Evolutionary conservation across 345 rosid genomes (phyloP), one percentile per base, ranked within the genome.

Genomic region (Heritiera fomes): DNA sequence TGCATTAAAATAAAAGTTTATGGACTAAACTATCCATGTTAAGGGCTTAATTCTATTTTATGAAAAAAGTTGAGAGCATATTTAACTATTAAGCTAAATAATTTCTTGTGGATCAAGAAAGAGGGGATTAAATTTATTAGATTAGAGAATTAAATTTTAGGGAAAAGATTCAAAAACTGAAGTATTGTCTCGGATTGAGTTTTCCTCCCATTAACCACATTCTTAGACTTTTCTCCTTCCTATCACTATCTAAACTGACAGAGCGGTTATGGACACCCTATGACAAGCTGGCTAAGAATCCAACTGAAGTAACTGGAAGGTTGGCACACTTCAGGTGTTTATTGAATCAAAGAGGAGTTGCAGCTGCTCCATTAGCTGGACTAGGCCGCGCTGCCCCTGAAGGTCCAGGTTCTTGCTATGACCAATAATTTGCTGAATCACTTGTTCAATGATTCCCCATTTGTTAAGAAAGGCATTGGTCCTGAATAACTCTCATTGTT

Each of bases 231-330:
- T 70, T 13, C 47, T 69, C 28, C 50, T 18, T 58, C 0, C 12
- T 8, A 6, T 61, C 47, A 23, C 15, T 5, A 32, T 20, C 77
- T 15, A 3, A n/a, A 28, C 40, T 68, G 77, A 1, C 72, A 92
- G 97, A 92, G 85, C 84, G 94, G 77, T 72, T 92, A 47, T 92
- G 97, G 97, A 90, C 94, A 70, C 79, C 91, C 3, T 86, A 82
- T 38, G 78, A 81, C 77, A 87, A 87, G 84, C 81, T 90, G 72
- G 88, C 93, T 28, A 83, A 81, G 75, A 67, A 84, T 77, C 82
- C 91, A 0, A n/a, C 56, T 53, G 71, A 82, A 72, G 94, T 88
- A 64, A 62, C 75, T 1, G 61, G 66, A 64, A 89, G 97, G 81
- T 83, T 90, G 77, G 84, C 92, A 77, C 84, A 88, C 72, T 92